Conservation (phyloP, 2,329 filamentous ascomycete genomes). For the Zymoseptoria ardabiliae region DNA sequence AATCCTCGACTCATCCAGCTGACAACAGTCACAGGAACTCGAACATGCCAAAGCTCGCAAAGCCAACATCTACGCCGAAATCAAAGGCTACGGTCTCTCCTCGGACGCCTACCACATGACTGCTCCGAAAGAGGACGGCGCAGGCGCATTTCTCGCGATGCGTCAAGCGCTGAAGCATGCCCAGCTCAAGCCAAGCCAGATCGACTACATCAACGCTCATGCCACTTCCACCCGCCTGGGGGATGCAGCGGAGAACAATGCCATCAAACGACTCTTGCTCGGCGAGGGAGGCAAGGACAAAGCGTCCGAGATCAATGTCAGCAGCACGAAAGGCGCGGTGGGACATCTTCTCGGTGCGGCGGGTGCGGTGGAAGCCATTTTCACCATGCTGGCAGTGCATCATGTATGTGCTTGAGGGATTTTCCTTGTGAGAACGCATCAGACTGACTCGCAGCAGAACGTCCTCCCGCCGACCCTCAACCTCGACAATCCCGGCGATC, state of each 20-base stretch:
- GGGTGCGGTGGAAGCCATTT: conserved; percentile 82
- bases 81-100: conserved; percentile 82
- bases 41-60: conserved; percentile 76
- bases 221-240: conserved; percentile 82
- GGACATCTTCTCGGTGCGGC: conserved; percentile 89
- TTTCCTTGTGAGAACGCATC: not conserved
- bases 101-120: conserved; percentile 93
- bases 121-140: conserved; percentile 73
- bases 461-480: conserved; percentile 82
- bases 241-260: conserved; percentile 78
- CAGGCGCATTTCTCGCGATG: conserved; percentile 80
- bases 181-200: conserved; percentile 55
- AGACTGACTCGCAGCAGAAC: conserved; percentile 45
- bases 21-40: conserved; percentile 50
- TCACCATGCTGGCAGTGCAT: conserved; percentile 69
- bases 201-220: conserved; percentile 94
- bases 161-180: conserved; percentile 70
- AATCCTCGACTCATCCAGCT: conserved; percentile 1
- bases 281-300: conserved; percentile 59
- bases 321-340: conserved; percentile 87
- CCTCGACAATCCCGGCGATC: conserved; percentile 53
- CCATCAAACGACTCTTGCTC: conserved; percentile 70
- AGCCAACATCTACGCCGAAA: conserved; percentile 78
- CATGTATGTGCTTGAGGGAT: conserved; percentile 50
- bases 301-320: conserved; percentile 66